Conservation (phyloP, 805 yeast species). For the Suhomyces kilbournensis region DNA sequence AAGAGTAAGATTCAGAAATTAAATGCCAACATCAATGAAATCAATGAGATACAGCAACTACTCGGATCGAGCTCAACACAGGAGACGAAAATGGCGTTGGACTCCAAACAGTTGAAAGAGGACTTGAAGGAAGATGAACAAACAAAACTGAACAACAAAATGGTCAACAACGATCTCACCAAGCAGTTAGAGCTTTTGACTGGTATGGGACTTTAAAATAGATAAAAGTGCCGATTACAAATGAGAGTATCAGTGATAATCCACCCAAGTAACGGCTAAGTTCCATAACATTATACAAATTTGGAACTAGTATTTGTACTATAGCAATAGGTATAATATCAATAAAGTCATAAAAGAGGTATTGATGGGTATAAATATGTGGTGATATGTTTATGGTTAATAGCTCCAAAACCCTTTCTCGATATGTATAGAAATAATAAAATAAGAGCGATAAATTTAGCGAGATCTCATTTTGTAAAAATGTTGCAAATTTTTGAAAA, state of each 20-base stretch:
- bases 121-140: slow-evolving; percentile 40
- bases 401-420: not conserved
- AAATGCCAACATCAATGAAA: slow-evolving; percentile 25
- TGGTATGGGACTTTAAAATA: slow-evolving; percentile 29
- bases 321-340: not conserved
- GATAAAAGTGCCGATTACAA: not conserved
- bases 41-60: slow-evolving; percentile 18
- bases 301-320: not conserved
- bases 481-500: not conserved
- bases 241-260: no score
- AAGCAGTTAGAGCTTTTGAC: slow-evolving; percentile 48
- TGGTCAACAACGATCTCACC: slow-evolving; percentile 41
- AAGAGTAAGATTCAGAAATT: slow-evolving; percentile 25
- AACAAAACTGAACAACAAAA: slow-evolving; percentile 23
- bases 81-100: slow-evolving; percentile 27
- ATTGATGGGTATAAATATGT: not conserved
- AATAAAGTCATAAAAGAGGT: not conserved
- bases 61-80: slow-evolving; percentile 12
- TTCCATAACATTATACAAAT: no score
- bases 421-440: not conserved
- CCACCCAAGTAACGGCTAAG: no score
- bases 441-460: not conserved
- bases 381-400: not conserved
- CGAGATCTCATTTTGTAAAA: not conserved
- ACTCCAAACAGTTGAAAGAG: slow-evolving; percentile 30